Evolutionary conservation across 805 yeast species (phyloP).

Genomic region (Ogataea paraovalis): DNA sequence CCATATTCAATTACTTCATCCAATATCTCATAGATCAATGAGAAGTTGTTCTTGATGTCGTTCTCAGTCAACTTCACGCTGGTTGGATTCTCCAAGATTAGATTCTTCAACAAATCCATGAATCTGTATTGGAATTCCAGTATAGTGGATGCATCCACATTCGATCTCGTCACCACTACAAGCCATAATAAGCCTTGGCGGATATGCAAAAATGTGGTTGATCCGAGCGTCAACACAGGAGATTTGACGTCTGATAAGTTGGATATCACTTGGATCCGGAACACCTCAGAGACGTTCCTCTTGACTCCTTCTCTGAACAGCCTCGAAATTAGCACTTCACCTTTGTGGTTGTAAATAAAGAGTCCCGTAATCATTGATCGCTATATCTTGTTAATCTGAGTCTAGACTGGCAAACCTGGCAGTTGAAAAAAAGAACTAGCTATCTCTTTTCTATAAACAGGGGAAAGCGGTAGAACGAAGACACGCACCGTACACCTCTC

Average conservation of each 20-base stretch:
- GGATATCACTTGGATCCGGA: conserved; percentile 86
- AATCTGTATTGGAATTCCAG: conserved; percentile 75
- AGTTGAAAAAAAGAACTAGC: too few relatives aligned
- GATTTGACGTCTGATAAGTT: conserved; percentile 49
- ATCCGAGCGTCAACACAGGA: conserved; percentile 81
- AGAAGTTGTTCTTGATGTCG: conserved; percentile 60
- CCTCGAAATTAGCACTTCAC: conserved; percentile 78
- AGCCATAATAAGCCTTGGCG: conserved; percentile 63
- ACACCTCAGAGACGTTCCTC: conserved; percentile 78
- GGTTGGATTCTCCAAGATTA: conserved; percentile 26
- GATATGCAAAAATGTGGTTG: conserved; percentile 84
- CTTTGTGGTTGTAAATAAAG: conserved; percentile 72
- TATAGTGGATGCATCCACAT: conserved; percentile 76
- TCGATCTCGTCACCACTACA: conserved; percentile 86
- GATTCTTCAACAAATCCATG: conserved; percentile 45
- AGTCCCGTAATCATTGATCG: conserved; percentile 74
- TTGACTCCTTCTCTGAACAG: conserved; percentile 71
- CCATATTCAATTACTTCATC: conserved; percentile 79
- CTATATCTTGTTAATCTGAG: too few relatives aligned
- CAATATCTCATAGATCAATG: conserved; percentile 67
- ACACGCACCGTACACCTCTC: too few relatives aligned
- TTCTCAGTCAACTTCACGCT: conserved; percentile 37
- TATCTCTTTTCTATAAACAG: too few relatives aligned
- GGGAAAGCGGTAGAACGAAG: too few relatives aligned
- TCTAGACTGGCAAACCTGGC: too few relatives aligned